phyloP scores from a whole-genome alignment of 306 rosid genomes.

The Begonia peltatifolia region DNA sequence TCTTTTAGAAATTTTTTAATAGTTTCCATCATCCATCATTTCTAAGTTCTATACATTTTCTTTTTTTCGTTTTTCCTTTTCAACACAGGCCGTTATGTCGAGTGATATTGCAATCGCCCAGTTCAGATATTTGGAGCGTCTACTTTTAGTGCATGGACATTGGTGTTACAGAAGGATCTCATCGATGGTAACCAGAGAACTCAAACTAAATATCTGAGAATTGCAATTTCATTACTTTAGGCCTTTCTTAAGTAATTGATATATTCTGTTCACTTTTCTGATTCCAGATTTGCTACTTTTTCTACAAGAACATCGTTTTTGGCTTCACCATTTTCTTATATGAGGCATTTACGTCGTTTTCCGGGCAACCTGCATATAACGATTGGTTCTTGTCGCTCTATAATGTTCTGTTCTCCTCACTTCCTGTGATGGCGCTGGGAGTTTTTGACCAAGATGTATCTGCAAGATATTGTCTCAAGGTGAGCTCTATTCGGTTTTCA shows the following conservation, averaged over 20 bases:
- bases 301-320: conserved; percentile 85
- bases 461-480: conserved; percentile 66
- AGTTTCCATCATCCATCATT: too few species aligned
- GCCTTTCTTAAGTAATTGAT: neutral
- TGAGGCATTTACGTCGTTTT: conserved; percentile 78
- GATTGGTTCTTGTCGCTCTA: conserved; percentile 92
- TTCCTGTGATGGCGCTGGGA: conserved; percentile 86
- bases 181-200: conserved; percentile 56
- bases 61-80: conserved; percentile 6
- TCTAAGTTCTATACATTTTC: too few species aligned
- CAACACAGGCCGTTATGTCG: conserved; percentile 87
- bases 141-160: conserved; percentile 96
- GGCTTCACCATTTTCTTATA: conserved; percentile 83
- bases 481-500: conserved; percentile 6
- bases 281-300: conserved; percentile 89
- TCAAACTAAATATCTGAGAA: neutral
- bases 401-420: conserved; percentile 74
- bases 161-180: conserved; percentile 97
- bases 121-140: conserved; percentile 72
- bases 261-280: conserved; percentile 11
- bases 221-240: neutral
- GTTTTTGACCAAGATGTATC: conserved; percentile 95
- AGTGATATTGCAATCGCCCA: conserved; percentile 96
- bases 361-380: conserved; percentile 76
- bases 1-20: too few species aligned